Percentiles rank a stretch among this genome's conserved stretches.
Conservation (phyloP, 2,329 filamentous ascomycete genomes). For the Xylariales sp. region DNA sequence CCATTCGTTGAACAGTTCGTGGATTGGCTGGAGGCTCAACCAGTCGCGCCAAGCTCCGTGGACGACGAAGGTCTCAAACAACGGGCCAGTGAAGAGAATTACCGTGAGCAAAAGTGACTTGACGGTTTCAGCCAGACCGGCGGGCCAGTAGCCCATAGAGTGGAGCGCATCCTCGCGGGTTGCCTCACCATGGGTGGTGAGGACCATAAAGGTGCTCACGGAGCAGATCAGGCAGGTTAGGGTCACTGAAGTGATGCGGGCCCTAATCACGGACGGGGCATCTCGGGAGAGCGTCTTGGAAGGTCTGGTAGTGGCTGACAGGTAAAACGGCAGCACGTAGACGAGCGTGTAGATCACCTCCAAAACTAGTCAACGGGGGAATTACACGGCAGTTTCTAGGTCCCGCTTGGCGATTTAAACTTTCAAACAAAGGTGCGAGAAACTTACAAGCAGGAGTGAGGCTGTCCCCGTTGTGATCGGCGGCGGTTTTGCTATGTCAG, state of each 20-base stretch:
- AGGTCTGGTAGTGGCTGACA: conserved; percentile 73
- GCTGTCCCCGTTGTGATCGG: conserved; percentile 35
- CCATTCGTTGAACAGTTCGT: conserved; percentile 66
- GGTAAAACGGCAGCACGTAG: conserved; percentile 90
- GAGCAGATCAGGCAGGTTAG: conserved; percentile 69
- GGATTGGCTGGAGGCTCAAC: conserved; percentile 50
- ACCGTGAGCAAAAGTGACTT: conserved; percentile 67
- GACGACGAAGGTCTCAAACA: conserved; percentile 75
- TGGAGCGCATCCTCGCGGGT: conserved; percentile 55
- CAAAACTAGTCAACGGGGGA: too few relatives aligned
- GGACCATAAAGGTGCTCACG: conserved; percentile 60
- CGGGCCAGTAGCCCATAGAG: conserved; percentile 77
- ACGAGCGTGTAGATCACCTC: conserved; percentile 80
- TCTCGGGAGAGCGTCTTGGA: conserved; percentile 77
- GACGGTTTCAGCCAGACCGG: conserved; percentile 59
- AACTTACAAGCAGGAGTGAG: conserved; percentile 29
- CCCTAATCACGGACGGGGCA: conserved; percentile 83
- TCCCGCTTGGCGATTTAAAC: too few relatives aligned
- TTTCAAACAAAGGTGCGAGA: too few relatives aligned
- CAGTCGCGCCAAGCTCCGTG: conserved; percentile 67
- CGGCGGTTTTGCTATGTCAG: conserved; percentile 27
- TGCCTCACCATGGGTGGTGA: conserved; percentile 49
- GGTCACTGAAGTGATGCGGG: conserved; percentile 76
- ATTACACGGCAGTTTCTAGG: too few relatives aligned
- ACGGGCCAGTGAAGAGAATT: conserved; percentile 76